Evolutionary conservation across 192 early-diverging fungal species (phyloP), one percentile per base, ranked within the genome.

Genomic region (Coemansia sp.): DNA sequence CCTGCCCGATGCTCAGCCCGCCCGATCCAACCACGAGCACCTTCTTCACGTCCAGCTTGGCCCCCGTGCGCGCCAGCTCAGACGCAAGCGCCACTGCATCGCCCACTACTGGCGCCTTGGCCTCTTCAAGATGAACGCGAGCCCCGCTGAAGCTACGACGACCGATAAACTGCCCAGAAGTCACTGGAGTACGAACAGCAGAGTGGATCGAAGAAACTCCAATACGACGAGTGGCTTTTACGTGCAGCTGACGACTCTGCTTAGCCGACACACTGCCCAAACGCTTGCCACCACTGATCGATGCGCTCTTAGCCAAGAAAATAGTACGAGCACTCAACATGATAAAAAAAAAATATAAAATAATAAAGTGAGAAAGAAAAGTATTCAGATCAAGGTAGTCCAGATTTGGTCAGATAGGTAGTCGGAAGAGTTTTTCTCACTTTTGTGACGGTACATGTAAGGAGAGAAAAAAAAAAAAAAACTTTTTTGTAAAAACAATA

Each of bases 1-100:
- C 97, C 81, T 99, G 97, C 16, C 97, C 97, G 69, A 99, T 99
- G 61, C 89, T 91, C 63, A 99, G 84, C 38, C 97, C 97, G 31
- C 97, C 97, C 6, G 90, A 92, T n/a, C 97, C 97, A 10, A 99
- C 92, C 38, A 99, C 91, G 20, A 99, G 86, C 10, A 96, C 96
- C 84, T 95, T 95, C 68, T 90, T 91, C 67, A 92, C 90, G 71
- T 91, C 80, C 29, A 80, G 52, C 75, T 86, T 86, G 34, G 85
- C 71, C 2, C 80, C 85, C 3, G 71, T 77, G 15, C 72, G 74
- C 54, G 80, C 80, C 60, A 86, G 77, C 68, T 66, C 60, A 12
- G 80, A 77, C 16, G 85, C 80, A 8, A 75, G 67, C 6, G 71
- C 66, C 18, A 76, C 74, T 0, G 85, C 85, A 27, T 74, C 69